Evolutionary conservation across 495 filamentous ascomycete species (phyloP), one percentile per base, ranked within the genome.

Genomic region (Penicillium desertorum): DNA sequence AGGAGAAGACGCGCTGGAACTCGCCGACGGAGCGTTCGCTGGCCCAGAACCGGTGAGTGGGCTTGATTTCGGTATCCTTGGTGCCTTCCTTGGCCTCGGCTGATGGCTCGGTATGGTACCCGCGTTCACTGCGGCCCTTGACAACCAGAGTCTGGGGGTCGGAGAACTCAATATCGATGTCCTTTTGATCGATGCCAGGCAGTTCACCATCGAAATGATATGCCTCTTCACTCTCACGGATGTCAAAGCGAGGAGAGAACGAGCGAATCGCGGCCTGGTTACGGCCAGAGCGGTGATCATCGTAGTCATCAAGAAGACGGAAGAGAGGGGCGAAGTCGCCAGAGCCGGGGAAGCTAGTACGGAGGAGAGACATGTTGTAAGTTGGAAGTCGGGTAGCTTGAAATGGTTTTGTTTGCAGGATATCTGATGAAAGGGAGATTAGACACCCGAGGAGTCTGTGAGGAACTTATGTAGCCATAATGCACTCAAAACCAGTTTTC

Each of bases 151-250:
- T 96, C 58, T 90, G 82, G 3, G 78, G 72, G 72, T 96, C 92
- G 58, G 84, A 83, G 81, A 96, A 96, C 68, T 96, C 91, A 62
- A 97, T 89, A 59, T 83, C 73, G 63, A 96, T 74, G 66, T 95
- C 80, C 57, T 92, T 84, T 68, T 90, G 88, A 42, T 87, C 81
- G 51, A 93, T 77, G 30, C 92, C 93, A 0, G 92, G 90, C 0
- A 97, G 83, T 75, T 97, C 93, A 66, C 91, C 92, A 68, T 95
- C 87, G 6, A 98, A 84, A 65, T 92, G 87, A 74, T 93, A 97
- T 62, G 76, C 71, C 7, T 85, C 71, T 45, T 81, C 76, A 22
- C 76, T 79, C 74, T 96, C 92, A 59, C 81, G 82, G 56, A 96
- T 78, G 70, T 97, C 92, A 73, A 97, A 96, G 65, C 84, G 83